Evolutionary conservation across 768 basidiomycete genomes (phyloP).

Genomic region (Strobilomyces echinocephalus): DNA sequence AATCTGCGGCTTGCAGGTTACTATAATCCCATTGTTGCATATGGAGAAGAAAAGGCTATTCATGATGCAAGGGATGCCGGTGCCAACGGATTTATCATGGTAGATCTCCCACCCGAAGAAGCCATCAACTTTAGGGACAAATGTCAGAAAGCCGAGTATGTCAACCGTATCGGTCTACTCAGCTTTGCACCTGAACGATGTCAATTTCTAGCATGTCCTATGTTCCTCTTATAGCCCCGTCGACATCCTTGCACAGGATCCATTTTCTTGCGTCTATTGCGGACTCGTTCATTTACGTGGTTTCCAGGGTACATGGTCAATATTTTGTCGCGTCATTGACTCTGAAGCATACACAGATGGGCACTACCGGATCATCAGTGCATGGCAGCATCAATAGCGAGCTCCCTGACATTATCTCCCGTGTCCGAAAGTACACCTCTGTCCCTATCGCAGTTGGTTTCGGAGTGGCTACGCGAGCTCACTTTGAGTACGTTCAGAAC

Average conservation of each 20-base stretch:
- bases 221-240: constrained; percentile 92
- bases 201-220: constrained; percentile 72
- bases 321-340: background rate
- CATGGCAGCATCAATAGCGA: constrained; percentile 63
- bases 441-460: constrained; percentile 95
- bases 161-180: constrained; percentile 9
- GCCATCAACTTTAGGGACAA: constrained; percentile 86
- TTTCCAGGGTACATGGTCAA: constrained; percentile 68
- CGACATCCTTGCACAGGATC: constrained; percentile 82
- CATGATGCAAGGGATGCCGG: constrained; percentile 85
- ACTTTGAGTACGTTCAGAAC: constrained; percentile 80
- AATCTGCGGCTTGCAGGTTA: constrained; percentile 56
- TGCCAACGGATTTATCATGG: constrained; percentile 96
- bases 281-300: constrained; percentile 96
- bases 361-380: constrained; percentile 90
- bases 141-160: constrained; percentile 76
- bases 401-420: constrained; percentile 78
- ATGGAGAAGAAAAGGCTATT: constrained; percentile 93
- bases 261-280: constrained; percentile 90
- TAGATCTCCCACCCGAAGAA: constrained; percentile 97
- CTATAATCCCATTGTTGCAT: constrained; percentile 93
- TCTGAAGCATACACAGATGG: constrained; percentile 62
- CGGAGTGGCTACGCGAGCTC: constrained; percentile 85
- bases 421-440: constrained; percentile 72
- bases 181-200: background rate